Base-by-base conservation (phyloP, 345 rosid genomes). In the Eucalyptus tenuipes region DNA sequence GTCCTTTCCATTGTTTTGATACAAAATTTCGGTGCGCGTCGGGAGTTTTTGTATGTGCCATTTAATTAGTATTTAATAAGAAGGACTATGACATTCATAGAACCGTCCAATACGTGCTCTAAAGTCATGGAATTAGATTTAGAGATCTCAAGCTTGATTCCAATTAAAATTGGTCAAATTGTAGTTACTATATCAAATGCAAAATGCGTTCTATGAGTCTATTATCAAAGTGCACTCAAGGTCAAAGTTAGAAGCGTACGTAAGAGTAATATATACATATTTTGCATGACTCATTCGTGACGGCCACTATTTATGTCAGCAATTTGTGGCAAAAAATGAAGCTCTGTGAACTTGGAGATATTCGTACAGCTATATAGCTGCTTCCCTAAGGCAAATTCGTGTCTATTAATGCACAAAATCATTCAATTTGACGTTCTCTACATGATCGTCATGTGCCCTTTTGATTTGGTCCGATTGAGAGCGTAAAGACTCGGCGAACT, bases 271-370 rank as follows among this genome's bases (percentile, higher is more conserved):
- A 20, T 50, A 16, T 53, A 53, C 1, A 53, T 8, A 53, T 53
- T 53, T 3, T 53, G 22, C 61, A 22, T 53, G 25, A 8, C 57
- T 53, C 57, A 20, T 20, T 53, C 5, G 7, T 53, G 20, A 16
- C 3, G 8, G 53, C 53, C 3, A 7, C 53, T 6, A 3, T 50
- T 6, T 50, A 50, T 0, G 7, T 50, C 3, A 50, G 1, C 8
- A 1, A 6, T 50, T 16, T 50, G 20, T 50, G 20, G 0, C 8
- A 50, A 50, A 50, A 50, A 16, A 16, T 6, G 53, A 50, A 50
- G 20, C 53, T 50, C 4, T 57, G 5, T 57, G 64, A 57, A 24
- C 13, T 57, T 24, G 13, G 64, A 10, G 0, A 24, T 25, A 57
- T 57, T 57, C n/a, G 7, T 57, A 57, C 64, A 57, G n/a, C 7